Conservation (phyloP, 306 rosid species). For the Prunus kanzakura region DNA sequence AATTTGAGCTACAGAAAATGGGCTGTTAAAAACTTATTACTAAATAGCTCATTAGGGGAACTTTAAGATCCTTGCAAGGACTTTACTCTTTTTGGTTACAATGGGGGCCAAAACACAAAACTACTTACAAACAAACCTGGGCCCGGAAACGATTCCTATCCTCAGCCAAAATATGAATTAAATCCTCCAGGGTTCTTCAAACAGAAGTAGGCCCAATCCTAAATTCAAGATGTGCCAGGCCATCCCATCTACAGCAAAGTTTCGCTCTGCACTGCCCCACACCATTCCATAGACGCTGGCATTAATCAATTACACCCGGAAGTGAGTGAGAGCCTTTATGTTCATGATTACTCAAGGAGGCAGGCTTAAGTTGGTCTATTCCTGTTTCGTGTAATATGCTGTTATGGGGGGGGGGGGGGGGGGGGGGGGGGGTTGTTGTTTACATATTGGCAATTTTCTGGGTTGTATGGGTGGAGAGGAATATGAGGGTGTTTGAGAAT, state of each 20-base stretch:
- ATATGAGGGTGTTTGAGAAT: neutral
- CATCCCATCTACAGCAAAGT: neutral
- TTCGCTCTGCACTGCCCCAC: neutral
- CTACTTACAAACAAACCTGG: neutral
- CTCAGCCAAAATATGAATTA: neutral
- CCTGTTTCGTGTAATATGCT: neutral
- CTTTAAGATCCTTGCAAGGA: neutral
- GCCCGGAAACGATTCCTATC: neutral
- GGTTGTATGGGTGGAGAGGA: neutral
- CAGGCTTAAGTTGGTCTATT: neutral
- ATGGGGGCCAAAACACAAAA: neutral
- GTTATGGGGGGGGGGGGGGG: neutral
- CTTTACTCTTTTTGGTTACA: neutral
- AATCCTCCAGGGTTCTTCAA: neutral
- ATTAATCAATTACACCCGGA: neutral
- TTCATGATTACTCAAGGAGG: neutral
- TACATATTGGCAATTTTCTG: neutral
- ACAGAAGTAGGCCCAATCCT: neutral
- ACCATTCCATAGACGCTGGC: neutral
- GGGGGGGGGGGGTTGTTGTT: neutral
- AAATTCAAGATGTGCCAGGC: neutral
- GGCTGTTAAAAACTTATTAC: neutral
- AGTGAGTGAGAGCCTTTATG: neutral
- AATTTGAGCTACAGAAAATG: neutral
- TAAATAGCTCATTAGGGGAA: neutral